Percentiles rank a stretch among this genome's conserved stretches.
These are phyloP conservation scores for Auricularia sp. DNA, from an alignment of 768 basidiomycete genomes.

Conservation along the genomic window DNA sequence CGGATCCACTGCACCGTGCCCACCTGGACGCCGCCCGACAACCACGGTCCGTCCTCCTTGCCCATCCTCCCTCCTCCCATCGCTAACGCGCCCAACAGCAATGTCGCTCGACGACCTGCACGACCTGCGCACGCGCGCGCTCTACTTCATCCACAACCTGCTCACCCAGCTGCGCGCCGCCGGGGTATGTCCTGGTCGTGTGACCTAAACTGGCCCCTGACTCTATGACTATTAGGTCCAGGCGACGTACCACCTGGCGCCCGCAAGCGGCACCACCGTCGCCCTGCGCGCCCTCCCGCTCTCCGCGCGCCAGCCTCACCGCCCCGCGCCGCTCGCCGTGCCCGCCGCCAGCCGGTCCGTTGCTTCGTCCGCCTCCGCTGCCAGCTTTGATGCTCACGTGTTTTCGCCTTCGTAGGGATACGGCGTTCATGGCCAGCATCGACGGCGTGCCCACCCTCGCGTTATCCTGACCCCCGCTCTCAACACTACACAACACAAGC, in stretches of 20 bases:
- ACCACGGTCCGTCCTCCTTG: conserved; percentile 38
- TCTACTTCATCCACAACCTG: conserved; percentile 56
- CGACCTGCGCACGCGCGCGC: conserved; percentile 49
- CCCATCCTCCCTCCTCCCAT: not conserved
- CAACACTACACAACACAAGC: too few relatives aligned
- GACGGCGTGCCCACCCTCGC: conserved; percentile 13
- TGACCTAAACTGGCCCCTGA: not conserved
- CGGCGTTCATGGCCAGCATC: conserved; percentile 7
- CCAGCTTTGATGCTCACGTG: not conserved
- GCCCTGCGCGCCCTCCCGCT: conserved; percentile 46
- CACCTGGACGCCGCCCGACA: conserved; percentile 50
- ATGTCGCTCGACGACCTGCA: conserved; percentile 62
- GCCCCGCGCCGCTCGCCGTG: too few relatives aligned
- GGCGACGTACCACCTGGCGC: conserved; percentile 53
- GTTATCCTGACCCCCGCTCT: conserved; percentile 10
- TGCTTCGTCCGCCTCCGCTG: too few relatives aligned
- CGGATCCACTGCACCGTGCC: conserved; percentile 58
- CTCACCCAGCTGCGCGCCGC: conserved; percentile 47
- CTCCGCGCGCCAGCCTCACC: not conserved
- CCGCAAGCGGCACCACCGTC: conserved; percentile 50
- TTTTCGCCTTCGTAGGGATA: too few relatives aligned
- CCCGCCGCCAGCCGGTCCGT: not conserved
- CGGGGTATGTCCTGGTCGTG: conserved; percentile 37
- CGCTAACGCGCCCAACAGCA: conserved; percentile 25
- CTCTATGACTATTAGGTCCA: conserved; percentile 33